Percentiles rank a stretch among this genome's conserved stretches.
Evolutionary conservation across 2,329 filamentous ascomycete species (phyloP).

Genomic region (Colletotrichum sp.): DNA sequence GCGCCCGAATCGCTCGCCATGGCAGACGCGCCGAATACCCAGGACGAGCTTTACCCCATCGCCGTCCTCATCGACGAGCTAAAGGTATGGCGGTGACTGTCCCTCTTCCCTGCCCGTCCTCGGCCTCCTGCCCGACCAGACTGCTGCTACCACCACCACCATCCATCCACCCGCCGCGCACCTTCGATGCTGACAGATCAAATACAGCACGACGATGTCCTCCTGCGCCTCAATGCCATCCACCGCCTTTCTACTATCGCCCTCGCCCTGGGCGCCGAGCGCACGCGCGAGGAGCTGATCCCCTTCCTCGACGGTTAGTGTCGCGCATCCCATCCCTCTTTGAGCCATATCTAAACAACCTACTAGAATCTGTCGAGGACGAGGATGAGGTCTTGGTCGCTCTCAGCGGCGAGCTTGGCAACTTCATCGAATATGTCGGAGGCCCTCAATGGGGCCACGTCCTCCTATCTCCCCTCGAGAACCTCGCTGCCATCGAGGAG

Average conservation of each 20-base stretch:
- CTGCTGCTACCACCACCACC: neutral
- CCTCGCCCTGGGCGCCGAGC: conserved; percentile 91
- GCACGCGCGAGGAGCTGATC: conserved; percentile 97
- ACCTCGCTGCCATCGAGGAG: conserved; percentile 97
- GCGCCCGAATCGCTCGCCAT: conserved; percentile 63
- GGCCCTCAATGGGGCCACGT: conserved; percentile 94
- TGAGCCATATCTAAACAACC: conserved; percentile 23
- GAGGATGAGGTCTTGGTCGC: conserved; percentile 98
- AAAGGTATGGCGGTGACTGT: conserved; percentile 69
- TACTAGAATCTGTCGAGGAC: conserved; percentile 93
- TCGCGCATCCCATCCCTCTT: neutral
- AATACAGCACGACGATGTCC: conserved; percentile 91
- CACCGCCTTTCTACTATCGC: conserved; percentile 98
- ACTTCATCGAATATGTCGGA: conserved; percentile 97
- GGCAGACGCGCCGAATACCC: conserved; percentile 88
- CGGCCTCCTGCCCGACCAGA: neutral
- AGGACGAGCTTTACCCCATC: conserved; percentile 99
- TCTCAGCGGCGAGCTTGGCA: conserved; percentile 93
- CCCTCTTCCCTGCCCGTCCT: neutral
- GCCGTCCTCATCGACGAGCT: conserved; percentile 99
- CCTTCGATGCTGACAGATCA: conserved; percentile 29
- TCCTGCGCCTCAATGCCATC: conserved; percentile 97
- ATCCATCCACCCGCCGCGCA: conserved; percentile 24
- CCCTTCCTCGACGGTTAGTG: conserved; percentile 95
- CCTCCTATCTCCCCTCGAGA: conserved; percentile 95